These are phyloP conservation scores for Thermochaetoides dissita DNA, from an alignment of 2,329 filamentous ascomycete species.

Conservation along the genomic window DNA sequence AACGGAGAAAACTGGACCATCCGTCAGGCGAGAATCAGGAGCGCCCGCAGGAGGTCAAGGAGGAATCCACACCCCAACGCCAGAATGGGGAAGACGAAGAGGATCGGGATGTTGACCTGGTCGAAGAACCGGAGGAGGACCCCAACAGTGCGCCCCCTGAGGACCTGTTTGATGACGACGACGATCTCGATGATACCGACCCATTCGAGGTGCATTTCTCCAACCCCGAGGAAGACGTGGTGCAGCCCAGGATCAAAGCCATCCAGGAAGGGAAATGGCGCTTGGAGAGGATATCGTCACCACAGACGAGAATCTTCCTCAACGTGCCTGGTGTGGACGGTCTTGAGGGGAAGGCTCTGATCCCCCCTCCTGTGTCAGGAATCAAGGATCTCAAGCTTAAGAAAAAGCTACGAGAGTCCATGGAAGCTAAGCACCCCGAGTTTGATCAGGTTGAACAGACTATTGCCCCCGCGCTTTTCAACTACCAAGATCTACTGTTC, in stretches of 20 bases:
- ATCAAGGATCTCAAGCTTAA: conserved; percentile 50
- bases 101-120: conserved; percentile 27
- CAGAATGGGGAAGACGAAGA: conserved; percentile 22
- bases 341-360: conserved; percentile 18
- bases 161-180: conserved; percentile 29
- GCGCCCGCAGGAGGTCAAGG: conserved; percentile 4
- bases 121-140: conserved; percentile 31
- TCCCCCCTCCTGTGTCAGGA: conserved; percentile 23
- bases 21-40: conserved; percentile 11
- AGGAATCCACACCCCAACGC: conserved; percentile 2
- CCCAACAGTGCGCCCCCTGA: conserved; percentile 23
- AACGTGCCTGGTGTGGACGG: conserved; percentile 30
- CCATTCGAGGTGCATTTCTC: conserved; percentile 75
- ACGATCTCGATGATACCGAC: conserved; percentile 39
- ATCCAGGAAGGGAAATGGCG: conserved; percentile 38
- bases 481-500: conserved; percentile 69
- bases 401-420: conserved; percentile 46
- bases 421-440: conserved; percentile 36
- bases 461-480: conserved; percentile 60
- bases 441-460: conserved; percentile 51
- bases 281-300: conserved; percentile 31
- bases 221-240: conserved; percentile 45
- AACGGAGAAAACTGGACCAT: conserved; percentile 43
- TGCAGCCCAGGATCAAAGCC: conserved; percentile 39
- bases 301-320: conserved; percentile 34